Base-by-base conservation (phyloP, 2,329 filamentous ascomycete genomes). In the Epichloe coenophiala region DNA sequence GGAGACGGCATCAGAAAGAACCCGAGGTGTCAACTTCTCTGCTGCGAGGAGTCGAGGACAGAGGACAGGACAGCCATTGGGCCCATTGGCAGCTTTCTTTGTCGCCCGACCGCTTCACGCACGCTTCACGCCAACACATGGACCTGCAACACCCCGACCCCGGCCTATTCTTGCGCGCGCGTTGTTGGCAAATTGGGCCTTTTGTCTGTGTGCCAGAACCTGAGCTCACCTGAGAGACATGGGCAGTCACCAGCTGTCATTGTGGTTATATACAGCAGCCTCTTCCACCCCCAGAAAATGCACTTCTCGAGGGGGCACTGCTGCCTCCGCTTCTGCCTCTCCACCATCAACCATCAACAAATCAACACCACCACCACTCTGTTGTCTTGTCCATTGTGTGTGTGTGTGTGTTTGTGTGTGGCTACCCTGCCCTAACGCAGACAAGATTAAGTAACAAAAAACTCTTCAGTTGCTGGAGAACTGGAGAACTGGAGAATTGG, bases 71-170 rank as follows among this genome's bases (percentile, higher is more conserved):
- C 17, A 17, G 17, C 17, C 17, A 17, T 17, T 17, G 17, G 17
- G 9, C 19, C 23, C 23, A 27, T 27, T 27, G 23, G 23, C 48
- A 38, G 31, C 38, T 46, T 41, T 40, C 36, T 38, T 37, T 42
- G 45, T 49, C 35, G 40, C 40, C 47, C 50, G 49, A 49, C 46
- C 46, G 50, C 45, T 46, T 42, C 17, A 17, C 17, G 17, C 2
- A 42, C 46, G 50, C 45, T 46, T 42, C 17, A 17, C 17, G 17
- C 2, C 50, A 49, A 47, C 50, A 52, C 50, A 38, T 46, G 50
- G 50, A 52, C 43, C 47, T 42, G 50, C 45, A 37, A 37, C 17
- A 42, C 27, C 41, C 46, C 45, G 36, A 17, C 17, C 17, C 17
- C 17, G 17, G 50, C 45, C 19, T 13, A 19, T 42, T 40, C 12